phyloP scores from a whole-genome alignment of 2,329 filamentous ascomycete genomes.

The Pestalotiopsis sp. region DNA sequence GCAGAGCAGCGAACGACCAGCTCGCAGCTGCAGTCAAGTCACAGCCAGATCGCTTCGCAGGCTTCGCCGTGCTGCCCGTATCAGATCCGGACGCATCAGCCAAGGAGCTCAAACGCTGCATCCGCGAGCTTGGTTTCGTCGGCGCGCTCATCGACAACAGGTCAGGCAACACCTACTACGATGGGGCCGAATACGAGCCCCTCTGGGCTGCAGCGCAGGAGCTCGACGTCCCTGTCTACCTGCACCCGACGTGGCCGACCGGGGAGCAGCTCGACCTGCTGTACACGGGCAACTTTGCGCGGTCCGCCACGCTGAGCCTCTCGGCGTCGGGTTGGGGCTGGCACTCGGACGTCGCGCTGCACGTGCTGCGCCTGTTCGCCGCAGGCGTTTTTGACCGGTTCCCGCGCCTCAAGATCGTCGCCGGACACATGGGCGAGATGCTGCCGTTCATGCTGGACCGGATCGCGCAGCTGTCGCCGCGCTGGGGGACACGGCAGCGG shows the following conservation, averaged over 20 bases:
- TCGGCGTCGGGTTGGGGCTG: constrained; percentile 32
- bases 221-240: constrained; percentile 50
- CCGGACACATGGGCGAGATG: constrained; percentile 45
- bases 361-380: constrained; percentile 30
- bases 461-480: constrained; percentile 28
- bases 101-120: constrained; percentile 28
- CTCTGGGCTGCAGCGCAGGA: constrained; percentile 36
- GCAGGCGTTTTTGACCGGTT: constrained; percentile 34
- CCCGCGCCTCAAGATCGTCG: constrained; percentile 36
- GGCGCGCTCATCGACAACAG: constrained; percentile 33
- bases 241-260: constrained; percentile 44
- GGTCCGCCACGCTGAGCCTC: constrained; percentile 19
- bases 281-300: constrained; percentile 31
- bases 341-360: constrained; percentile 36
- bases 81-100: constrained; percentile 27
- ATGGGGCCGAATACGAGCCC: constrained; percentile 26
- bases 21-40: constrained; percentile 25
- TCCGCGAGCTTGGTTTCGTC: constrained; percentile 30
- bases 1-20: constrained; percentile 23
- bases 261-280: constrained; percentile 32
- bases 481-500: constrained; percentile 30
- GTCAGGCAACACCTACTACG: constrained; percentile 28
- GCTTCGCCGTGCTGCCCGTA: constrained; percentile 31
- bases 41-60: constrained; percentile 26
- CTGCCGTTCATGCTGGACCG: constrained; percentile 56